A percentile compares a stretch with the other conserved stretches of the same genome.
These are phyloP conservation scores for Fusarium subtropicale DNA, from an alignment of 2,329 filamentous ascomycete species.

Conservation along the genomic window DNA sequence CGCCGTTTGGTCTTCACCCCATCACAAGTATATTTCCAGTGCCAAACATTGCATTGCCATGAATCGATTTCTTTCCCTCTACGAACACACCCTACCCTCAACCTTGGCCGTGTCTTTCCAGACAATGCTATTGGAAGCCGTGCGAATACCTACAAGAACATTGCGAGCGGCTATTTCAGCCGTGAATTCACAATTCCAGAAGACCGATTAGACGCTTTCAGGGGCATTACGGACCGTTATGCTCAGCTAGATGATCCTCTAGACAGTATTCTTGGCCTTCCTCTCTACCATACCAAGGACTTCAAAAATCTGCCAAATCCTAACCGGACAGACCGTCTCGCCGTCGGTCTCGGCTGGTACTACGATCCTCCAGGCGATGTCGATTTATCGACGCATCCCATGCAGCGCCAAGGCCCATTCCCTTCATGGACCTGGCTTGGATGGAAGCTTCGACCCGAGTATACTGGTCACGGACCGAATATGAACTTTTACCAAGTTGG, in stretches of 20 bases:
- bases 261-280: slow-evolving; percentile 51
- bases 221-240: slow-evolving; percentile 49
- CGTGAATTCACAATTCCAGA: slow-evolving; percentile 46
- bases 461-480: slow-evolving; percentile 42
- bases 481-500: slow-evolving; percentile 51
- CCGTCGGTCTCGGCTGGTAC: slow-evolving; percentile 52
- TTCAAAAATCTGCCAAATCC: slow-evolving; percentile 47
- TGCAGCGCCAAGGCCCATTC: slow-evolving; percentile 46
- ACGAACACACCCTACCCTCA: slow-evolving; percentile 48
- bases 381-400: slow-evolving; percentile 41
- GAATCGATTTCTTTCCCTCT: slow-evolving; percentile 53
- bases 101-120: slow-evolving; percentile 51
- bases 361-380: slow-evolving; percentile 43
- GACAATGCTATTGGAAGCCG: slow-evolving; percentile 38
- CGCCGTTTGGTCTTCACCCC: slow-evolving; percentile 53
- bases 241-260: slow-evolving; percentile 45
- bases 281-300: slow-evolving; percentile 51
- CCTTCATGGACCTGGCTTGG: slow-evolving; percentile 56
- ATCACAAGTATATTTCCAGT: slow-evolving; percentile 56
- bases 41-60: slow-evolving; percentile 53
- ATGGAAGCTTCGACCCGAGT: slow-evolving; percentile 49
- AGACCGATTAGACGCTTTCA: slow-evolving; percentile 53
- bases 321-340: slow-evolving; percentile 52
- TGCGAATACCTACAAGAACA: slow-evolving; percentile 44
- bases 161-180: slow-evolving; percentile 50